Base-by-base conservation (phyloP, 108 stramenopile genomes). In the Cyclostephanos invisitatus region DNA sequence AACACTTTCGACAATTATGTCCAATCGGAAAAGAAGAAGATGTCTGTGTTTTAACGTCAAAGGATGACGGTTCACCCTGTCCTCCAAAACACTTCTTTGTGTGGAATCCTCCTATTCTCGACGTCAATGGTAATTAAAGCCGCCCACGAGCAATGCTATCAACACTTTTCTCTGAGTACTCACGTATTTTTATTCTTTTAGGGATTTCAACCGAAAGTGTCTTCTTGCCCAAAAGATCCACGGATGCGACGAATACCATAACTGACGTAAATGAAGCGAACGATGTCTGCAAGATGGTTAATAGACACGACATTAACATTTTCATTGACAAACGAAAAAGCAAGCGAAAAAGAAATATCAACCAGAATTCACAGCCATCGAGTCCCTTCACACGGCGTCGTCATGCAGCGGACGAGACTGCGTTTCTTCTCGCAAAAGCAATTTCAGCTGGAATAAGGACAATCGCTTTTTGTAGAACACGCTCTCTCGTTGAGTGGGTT, bases 351-450 rank as follows among this genome's bases (percentile, higher is more conserved):
- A 40, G 73, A 20, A 36, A 36, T 24, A 4, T 44, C 27, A 36
- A n/a, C n/a, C n/a, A n/a, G n/a, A n/a, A 65, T 48, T 20, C 55
- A 14, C 49, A 49, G 38, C 38, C 18, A 11, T 32, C 65, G 27
- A 68, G 62, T 29, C 54, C 37, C 24, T 73, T 77, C 35, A 67
- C 57, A 22, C 64, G 72, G 12, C 70, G 88, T 38, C 84, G 90
- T 7, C 92, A 94, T 67, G 86, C 92, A 44, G 92, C 92, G 2
- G 96, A 96, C 56, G 98, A 99, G 71, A 96, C 96, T n/a, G 96
- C 97, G 2, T 57, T 81, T 51, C 76, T 99, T 15, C 73, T 99
- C 8, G 88, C 96, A 12, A 80, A 87, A 77, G 90, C 90, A 1
- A 86, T 97, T 8, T 46, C 84, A 22, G 74, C 83, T 54, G 87